Evolutionary conservation across 2,329 filamentous ascomycete genomes (phyloP), one percentile per base, ranked within the genome.

Genomic region (Hymenoscyphus fructigenus): DNA sequence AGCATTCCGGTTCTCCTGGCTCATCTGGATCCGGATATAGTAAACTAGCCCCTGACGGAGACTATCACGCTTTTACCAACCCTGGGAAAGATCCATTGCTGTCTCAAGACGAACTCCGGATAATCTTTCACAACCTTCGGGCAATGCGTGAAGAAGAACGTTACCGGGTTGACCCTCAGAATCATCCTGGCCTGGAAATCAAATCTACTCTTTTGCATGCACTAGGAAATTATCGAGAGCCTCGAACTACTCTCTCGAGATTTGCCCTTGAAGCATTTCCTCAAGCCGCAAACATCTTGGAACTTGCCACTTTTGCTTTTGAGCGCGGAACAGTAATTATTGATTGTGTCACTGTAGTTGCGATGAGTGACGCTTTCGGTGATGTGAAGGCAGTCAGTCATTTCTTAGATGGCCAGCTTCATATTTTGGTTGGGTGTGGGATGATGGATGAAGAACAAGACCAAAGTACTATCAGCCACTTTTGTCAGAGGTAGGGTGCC

Each of bases 71-170:
- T 28, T 69, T 67, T 32, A 66, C 47, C 32, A 62, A 65, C 36
- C 66, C 65, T 71, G 12, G 76, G 74, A 59, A 71, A 36, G 79
- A 83, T 66, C 77, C 77, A 2, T 75, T 81, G 57, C 81, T 79
- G 73, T 84, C 81, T 14, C 82, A 83, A 68, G 79, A 80, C 62
- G 82, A 84, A 65, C 74, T 84, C n/a, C 76, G 81, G 59, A 78
- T 78, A 2, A 78, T 82, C 58, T 80, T 78, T 62, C 77, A 83
- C 53, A 79, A 76, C 41, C 71, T 82, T 9, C 74, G 74, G 12
- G 71, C 76, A n/a, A 75, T 79, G 1, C 76, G 80, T 0, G 73
- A 76, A 17, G 79, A 81, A 44, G 75, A 80, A 32, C 77, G 80
- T 3, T 80, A 79, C 65, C 75, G 69, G 17, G 69, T 84, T 6